phyloP scores from a whole-genome alignment of 108 stramenopile species.

The Chaetoceros muelleri region DNA sequence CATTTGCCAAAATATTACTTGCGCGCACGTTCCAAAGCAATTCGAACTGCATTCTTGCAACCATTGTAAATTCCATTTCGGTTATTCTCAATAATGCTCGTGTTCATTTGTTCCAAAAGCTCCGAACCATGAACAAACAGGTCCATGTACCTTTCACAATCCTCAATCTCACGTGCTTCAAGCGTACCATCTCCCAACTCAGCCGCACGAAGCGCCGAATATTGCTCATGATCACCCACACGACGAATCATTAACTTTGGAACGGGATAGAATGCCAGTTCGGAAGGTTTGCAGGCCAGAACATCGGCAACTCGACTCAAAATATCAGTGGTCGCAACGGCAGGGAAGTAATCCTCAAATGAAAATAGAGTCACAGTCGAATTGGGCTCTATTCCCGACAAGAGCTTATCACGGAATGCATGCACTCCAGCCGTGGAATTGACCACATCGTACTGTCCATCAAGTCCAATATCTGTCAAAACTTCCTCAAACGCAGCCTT shows the following conservation, averaged over 20 bases:
- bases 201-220: constrained; percentile 74
- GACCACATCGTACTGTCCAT: constrained; percentile 43
- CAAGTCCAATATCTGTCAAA: constrained; percentile 43
- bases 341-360: constrained; percentile 87
- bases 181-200: constrained; percentile 83
- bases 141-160: constrained; percentile 56
- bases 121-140: constrained; percentile 51
- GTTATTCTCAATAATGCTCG: constrained; percentile 55
- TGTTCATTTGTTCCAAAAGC: constrained; percentile 64
- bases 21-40: constrained; percentile 44
- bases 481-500: constrained; percentile 62
- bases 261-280: constrained; percentile 84
- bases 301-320: constrained; percentile 81
- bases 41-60: constrained; percentile 68
- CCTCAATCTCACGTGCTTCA: constrained; percentile 69
- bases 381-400: constrained; percentile 35
- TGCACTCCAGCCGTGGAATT: constrained; percentile 43
- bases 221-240: constrained; percentile 87
- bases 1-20: too few species aligned
- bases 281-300: constrained; percentile 80
- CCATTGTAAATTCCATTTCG: constrained; percentile 74
- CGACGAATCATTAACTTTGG: constrained; percentile 89
- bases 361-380: constrained; percentile 63
- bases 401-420: constrained; percentile 47
- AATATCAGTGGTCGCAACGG: constrained; percentile 86